Evolutionary conservation across 1,284 basidiomycete species (phyloP), one percentile per base, ranked within the genome.

Genomic region (Phylloporus sp.): DNA sequence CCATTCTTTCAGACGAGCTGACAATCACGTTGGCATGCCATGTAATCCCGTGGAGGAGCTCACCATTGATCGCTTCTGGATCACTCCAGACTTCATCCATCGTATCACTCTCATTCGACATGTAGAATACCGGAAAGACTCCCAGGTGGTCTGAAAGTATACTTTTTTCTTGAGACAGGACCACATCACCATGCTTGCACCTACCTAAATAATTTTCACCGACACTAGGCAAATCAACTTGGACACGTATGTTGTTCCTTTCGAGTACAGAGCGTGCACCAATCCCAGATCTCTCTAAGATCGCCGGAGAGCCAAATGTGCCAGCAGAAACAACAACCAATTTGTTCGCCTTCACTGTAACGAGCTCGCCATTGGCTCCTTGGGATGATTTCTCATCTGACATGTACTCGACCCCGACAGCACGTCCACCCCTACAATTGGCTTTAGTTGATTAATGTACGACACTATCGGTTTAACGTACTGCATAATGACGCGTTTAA

Each of bases 361-460:
- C n/a, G 7, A 76, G 69, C 52, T 74, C 68, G 17, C 7, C 37
- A 4, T 72, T 65, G 27, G 71, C 73, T 29, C 72, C 75, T 4
- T 75, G 77, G 59, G 68, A 69, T 60, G 76, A 73, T 8, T 70
- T 72, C 2, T 63, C 72, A 60, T 85, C 86, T 66, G 82, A 75
- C 11, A 83, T 72, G 69, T 88, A 89, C 74, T 89, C 86, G 14
- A 91, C 83, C 1, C 89, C 89, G 4, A 84, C 81, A 5, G 89
- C 89, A 25, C 82, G 83, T 39, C 80, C 82, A 32, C 80, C 81
- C 67, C 89, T 90, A 67, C 60, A 6, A 5, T 23, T 23, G 2
- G 0, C 4, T 19, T 60, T 11, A 64, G 58, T 37, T 10, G 25
- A 19, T 49, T 41, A 5, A 35, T 62, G 39, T 62, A 23, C 2